phyloP scores from a whole-genome alignment of 768 basidiomycete species.

The Kwoniella europaea region DNA sequence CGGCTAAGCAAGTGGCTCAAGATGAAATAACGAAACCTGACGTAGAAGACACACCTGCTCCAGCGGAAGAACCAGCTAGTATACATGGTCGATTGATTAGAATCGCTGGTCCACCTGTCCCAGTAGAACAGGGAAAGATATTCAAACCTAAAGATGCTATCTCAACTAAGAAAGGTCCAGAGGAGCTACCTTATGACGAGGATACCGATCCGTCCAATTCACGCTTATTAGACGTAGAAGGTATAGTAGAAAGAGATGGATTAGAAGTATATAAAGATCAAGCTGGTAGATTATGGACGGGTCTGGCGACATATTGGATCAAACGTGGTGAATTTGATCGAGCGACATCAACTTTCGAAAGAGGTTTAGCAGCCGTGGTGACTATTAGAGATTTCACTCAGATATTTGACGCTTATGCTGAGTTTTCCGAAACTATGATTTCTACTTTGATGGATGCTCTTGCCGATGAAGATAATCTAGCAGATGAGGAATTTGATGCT shows the following conservation, averaged over 20 bases:
- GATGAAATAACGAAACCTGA: conserved; percentile 60
- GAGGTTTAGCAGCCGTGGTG: conserved; percentile 78
- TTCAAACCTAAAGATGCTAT: conserved; percentile 58
- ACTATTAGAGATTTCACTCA: conserved; percentile 97
- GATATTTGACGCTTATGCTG: conserved; percentile 94
- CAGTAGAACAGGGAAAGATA: conserved; percentile 62
- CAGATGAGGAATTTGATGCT: conserved; percentile 75
- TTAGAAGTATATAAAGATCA: conserved; percentile 91
- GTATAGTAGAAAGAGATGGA: conserved; percentile 82
- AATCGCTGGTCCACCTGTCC: conserved; percentile 69
- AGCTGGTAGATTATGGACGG: conserved; percentile 93
- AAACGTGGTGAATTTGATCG: conserved; percentile 93
- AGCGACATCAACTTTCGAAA: conserved; percentile 84
- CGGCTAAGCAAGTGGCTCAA: conserved; percentile 43
- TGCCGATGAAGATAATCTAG: conserved; percentile 75
- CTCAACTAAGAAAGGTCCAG: conserved; percentile 17
- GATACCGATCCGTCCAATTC: conserved; percentile 79
- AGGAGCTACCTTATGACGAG: conserved; percentile 66
- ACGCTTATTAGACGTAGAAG: conserved; percentile 80
- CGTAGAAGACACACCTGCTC: conserved; percentile 56
- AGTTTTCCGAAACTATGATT: conserved; percentile 88
- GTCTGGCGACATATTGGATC: conserved; percentile 97
- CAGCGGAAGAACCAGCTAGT: conserved; percentile 60
- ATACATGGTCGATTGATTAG: conserved; percentile 71
- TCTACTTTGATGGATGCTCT: conserved; percentile 85